Evolutionary conservation across 2,329 filamentous ascomycete genomes (phyloP), one percentile per base, ranked within the genome.

Genomic region (Helicocarpus griseus): DNA sequence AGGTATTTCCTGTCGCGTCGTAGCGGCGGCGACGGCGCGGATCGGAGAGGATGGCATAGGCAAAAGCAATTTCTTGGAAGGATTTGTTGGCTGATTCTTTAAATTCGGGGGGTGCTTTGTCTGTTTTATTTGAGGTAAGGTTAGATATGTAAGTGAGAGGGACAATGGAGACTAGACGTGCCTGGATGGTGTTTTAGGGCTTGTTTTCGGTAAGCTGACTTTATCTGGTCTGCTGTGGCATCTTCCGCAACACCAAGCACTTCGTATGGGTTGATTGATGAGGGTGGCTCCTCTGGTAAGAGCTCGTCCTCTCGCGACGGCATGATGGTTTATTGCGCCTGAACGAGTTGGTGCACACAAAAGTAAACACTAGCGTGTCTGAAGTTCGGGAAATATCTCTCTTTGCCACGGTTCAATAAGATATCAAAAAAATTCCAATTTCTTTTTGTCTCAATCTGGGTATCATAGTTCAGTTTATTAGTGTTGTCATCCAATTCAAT

Each of bases 21-120:
- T 95, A 98, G 53, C 88, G 86, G 60, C 83, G 82, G 59, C 93
- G 86, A 49, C 93, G 82, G 19, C 77, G 76, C 21, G 85, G 77
- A 60, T 96, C 88, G 29, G 88, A 95, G 33, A 98, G 86, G 47
- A 98, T 81, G 31, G 89, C 91, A 65, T 97, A 95, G 49, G 93
- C 91, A 63, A 96, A 91, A 22, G 91, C 91, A 60, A 98, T 83
- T 60, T 86, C 77, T 69, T 98, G 93, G 68, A 98, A 98, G 50
- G 80, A 85, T 54, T 77, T 76, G 60, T 95, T 85, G 1, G 93
- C 91, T 39, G 78, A 73, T 24, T 83, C 77, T 63, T 88, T 89
- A 49, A 84, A 73, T 21, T 82, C 77, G 1, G 79, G 75, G 14
- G 80, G 59, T 3, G 83, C 87, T 73, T 95, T 95, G 77, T 95